Percentiles rank a stretch among this genome's conserved stretches.
Evolutionary conservation across 768 basidiomycete species (phyloP).

Genomic region (Tylopilus rubrobrunneus): DNA sequence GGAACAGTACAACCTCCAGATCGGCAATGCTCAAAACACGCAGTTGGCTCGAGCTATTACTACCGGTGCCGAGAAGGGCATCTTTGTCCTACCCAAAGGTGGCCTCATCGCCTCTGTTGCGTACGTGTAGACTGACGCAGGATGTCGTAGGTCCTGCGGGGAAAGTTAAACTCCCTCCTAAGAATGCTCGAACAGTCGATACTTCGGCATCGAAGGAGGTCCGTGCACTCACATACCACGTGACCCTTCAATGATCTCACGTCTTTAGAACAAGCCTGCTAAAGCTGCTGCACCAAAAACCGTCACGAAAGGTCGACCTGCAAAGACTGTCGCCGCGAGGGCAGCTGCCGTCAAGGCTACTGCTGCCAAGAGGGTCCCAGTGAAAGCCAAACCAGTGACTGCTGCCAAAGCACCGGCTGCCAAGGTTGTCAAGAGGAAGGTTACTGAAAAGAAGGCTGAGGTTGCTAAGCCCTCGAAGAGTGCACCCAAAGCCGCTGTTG

Average conservation of each 20-base stretch:
- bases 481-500: conserved; percentile 11
- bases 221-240: conserved; percentile 27
- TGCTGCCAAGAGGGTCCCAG: conserved; percentile 24
- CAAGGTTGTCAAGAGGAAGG: conserved; percentile 33
- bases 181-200: conserved; percentile 45
- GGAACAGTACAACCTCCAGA: conserved; percentile 74
- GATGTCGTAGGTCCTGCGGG: conserved; percentile 40
- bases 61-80: conserved; percentile 75
- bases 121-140: conserved; percentile 2
- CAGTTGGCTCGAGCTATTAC: conserved; percentile 80
- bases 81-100: conserved; percentile 91
- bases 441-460: conserved; percentile 32
- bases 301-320: conserved; percentile 20
- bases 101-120: conserved; percentile 9
- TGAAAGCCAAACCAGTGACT: conserved; percentile 36
- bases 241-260: conserved; percentile 16
- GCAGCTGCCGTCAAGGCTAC: conserved; percentile 22
- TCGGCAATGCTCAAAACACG: conserved; percentile 71
- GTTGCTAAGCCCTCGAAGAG: conserved; percentile 32
- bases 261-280: conserved; percentile 26
- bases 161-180: conserved; percentile 68
- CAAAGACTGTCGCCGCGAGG: conserved; percentile 27
- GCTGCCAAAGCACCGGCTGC: conserved; percentile 34
- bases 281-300: conserved; percentile 31
- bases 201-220: conserved; percentile 57